A percentile compares a stretch with the other conserved stretches of the same genome.
Conservation (phyloP, 140 eudicot species). For the Bidens hawaiensis region DNA sequence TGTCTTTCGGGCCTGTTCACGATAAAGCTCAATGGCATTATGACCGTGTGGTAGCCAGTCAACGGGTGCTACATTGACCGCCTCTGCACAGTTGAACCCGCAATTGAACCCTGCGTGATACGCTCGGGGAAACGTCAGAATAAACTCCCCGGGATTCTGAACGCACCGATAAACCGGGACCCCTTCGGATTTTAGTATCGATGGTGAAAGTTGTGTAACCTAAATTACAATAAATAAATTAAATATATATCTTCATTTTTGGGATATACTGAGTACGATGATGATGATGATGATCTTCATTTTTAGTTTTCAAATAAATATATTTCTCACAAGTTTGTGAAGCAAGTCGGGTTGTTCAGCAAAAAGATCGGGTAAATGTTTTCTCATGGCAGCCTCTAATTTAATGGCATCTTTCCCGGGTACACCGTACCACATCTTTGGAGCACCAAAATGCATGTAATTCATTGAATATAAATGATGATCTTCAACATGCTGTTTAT, state of each 20-base stretch:
- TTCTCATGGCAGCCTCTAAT: slow-evolving; percentile 92
- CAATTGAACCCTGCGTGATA: slow-evolving; percentile 97
- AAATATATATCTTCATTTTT: too few relatives aligned
- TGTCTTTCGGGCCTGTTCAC: slow-evolving; percentile 84
- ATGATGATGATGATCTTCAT: too few relatives aligned
- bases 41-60: slow-evolving; percentile 99
- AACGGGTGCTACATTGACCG: slow-evolving; percentile 97
- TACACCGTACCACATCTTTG: slow-evolving; percentile 97
- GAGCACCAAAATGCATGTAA: slow-evolving; percentile 98
- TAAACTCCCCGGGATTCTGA: slow-evolving; percentile 92
- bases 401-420: slow-evolving; percentile 86
- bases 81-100: slow-evolving; percentile 99
- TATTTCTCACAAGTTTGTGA: slow-evolving; percentile 77
- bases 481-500: slow-evolving; percentile 91
- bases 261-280: too few relatives aligned
- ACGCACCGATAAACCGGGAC: slow-evolving; percentile 91
- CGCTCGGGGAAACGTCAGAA: slow-evolving; percentile 94
- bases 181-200: slow-evolving; percentile 74
- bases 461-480: slow-evolving; percentile 91
- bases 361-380: slow-evolving; percentile 85
- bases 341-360: slow-evolving; percentile 98
- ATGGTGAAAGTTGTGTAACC: slow-evolving; percentile 95
- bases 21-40: slow-evolving; percentile 88
- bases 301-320: neutral
- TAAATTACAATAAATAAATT: slow-evolving; percentile 5